phyloP scores from a whole-genome alignment of 2,329 filamentous ascomycete genomes.

The Ophiocordyceps camponoti-floridani region DNA sequence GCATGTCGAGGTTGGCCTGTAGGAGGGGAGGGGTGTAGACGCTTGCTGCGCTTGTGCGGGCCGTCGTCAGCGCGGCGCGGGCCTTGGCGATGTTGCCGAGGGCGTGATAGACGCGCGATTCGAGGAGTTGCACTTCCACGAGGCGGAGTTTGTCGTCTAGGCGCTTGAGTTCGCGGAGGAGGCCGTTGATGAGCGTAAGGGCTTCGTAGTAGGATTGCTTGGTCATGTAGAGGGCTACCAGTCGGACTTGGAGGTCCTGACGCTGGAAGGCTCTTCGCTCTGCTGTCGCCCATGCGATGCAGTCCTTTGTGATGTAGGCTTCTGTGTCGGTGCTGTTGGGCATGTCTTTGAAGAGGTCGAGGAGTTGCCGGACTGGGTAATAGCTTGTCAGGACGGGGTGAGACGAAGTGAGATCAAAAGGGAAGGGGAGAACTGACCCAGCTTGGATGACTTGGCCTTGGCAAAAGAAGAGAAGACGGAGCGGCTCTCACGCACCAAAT shows the following conservation, averaged over 20 bases:
- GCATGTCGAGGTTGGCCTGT: conserved; percentile 96
- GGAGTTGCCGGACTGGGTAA: conserved; percentile 69
- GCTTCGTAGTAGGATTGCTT: conserved; percentile 97
- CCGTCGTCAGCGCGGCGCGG: conserved; percentile 82
- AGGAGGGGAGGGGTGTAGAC: conserved; percentile 93
- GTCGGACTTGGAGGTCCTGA: conserved; percentile 91
- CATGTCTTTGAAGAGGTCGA: conserved; percentile 87
- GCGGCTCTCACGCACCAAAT: conserved; percentile 77
- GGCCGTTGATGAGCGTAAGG: conserved; percentile 86
- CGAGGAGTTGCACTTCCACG: conserved; percentile 92
- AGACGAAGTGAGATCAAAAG: background rate
- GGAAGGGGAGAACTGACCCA: no score
- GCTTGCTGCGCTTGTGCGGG: conserved; percentile 84
- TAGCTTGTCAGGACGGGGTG: background rate
- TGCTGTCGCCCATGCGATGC: conserved; percentile 96
- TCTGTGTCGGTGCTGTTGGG: conserved; percentile 90
- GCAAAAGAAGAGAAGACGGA: conserved; percentile 89
- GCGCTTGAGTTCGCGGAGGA: conserved; percentile 91
- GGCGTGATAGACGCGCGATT: conserved; percentile 93
- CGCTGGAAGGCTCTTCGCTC: conserved; percentile 92
- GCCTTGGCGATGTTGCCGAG: conserved; percentile 93
- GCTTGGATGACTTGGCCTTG: conserved; percentile 95
- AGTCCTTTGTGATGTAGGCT: conserved; percentile 90
- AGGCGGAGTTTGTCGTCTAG: conserved; percentile 96
- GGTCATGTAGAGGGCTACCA: conserved; percentile 87